Base-by-base conservation (phyloP, 768 basidiomycete species). In the Saitozyma podzolica region DNA sequence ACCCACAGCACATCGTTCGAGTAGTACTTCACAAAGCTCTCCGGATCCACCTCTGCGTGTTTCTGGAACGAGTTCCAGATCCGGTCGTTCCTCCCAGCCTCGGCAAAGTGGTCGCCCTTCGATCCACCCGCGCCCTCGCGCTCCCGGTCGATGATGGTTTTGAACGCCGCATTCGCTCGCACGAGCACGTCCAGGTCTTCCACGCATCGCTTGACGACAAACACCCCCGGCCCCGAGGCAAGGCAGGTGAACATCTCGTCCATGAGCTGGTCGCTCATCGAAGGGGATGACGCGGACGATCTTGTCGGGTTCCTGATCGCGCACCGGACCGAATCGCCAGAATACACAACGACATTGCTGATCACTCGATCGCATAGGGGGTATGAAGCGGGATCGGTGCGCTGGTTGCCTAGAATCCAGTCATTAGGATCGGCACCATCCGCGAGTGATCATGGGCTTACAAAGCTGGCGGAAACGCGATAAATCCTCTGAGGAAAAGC, bases 181-280 rank as follows among this genome's bases (percentile, higher is more conserved):
- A 29, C 29, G 29, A 29, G 29, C 29, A 29, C 29, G 29, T 29
- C 41, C 10, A 52, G 49, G 14, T n/a, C 29, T 37, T 16, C n/a
- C 9, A 59, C 5, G 8, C 62, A 19, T 16, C 43, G 50, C 40
- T 51, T 48, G 17, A 67, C 41, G 19, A 67, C 54, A 19, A 63
- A 54, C 13, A 67, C 58, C n/a, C 66, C 66, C n/a, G 66, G 66
- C 17, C 66, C 66, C 8, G 16, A 6, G 13, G 45, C 14, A 11
- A 66, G 45, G 45, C 40, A 53, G 37, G 48, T 16, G 37, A 62
- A 45, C 6, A 62, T 42, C 40, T 66, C 64, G 39, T 58, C 52
- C 56, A 66, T 62, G 9, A 62, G 40, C n/a, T 41, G 20, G 11
- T 53, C 39, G 11, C 52, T 5, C 2, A 5, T 29, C 29, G 29